phyloP scores from a whole-genome alignment of 768 basidiomycete genomes.

The Kwoniella botswanensis region DNA sequence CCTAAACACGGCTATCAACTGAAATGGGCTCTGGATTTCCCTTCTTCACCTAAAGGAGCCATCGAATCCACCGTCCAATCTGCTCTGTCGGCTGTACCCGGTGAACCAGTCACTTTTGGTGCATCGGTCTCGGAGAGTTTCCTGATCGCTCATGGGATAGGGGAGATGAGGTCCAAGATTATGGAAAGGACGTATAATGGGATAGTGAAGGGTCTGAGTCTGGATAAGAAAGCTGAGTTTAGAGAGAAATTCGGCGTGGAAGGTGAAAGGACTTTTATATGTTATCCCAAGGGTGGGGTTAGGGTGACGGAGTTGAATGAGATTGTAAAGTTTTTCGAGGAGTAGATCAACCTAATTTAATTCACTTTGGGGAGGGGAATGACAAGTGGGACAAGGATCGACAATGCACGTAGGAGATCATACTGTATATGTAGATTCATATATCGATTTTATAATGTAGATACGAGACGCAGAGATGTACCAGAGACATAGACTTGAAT shows the following conservation, averaged over 20 bases:
- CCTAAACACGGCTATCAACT: constrained; percentile 63
- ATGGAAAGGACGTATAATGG: constrained; percentile 61
- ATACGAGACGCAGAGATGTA: background rate
- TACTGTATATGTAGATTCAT: background rate
- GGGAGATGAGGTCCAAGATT: constrained; percentile 57
- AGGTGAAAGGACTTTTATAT: constrained; percentile 43
- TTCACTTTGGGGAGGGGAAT: no score
- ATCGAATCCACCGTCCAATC: constrained; percentile 65
- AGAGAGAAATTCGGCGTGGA: constrained; percentile 55
- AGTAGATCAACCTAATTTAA: background rate
- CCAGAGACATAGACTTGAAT: background rate
- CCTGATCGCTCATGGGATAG: constrained; percentile 55
- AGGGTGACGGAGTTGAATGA: constrained; percentile 24
- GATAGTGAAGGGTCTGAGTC: constrained; percentile 56
- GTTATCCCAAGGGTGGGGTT: constrained; percentile 40
- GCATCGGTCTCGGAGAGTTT: constrained; percentile 58
- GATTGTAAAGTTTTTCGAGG: constrained; percentile 36
- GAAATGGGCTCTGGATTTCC: constrained; percentile 67
- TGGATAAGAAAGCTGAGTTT: constrained; percentile 60
- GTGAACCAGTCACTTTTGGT: constrained; percentile 61
- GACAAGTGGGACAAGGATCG: no score
- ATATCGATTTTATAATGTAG: background rate
- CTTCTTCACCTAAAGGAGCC: constrained; percentile 64
- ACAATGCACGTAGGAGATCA: no score
- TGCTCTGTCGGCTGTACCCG: constrained; percentile 60